Evolutionary conservation across 2,329 filamentous ascomycete species (phyloP).

Genomic region (Ambrosiella cleistominuta): DNA sequence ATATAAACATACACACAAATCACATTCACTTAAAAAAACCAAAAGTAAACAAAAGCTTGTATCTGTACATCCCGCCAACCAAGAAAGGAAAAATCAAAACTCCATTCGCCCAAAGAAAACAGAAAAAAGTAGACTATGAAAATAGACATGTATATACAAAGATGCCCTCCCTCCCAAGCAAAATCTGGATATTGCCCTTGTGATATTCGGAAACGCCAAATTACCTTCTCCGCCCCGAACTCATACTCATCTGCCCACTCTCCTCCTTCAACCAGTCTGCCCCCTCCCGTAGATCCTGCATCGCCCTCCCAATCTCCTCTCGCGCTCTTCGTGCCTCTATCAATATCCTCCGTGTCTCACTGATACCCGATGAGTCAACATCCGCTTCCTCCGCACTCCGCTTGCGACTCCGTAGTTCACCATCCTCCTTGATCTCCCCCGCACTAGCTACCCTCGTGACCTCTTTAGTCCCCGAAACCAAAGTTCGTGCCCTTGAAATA

Average conservation of each 20-base stretch:
- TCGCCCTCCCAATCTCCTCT: slow-evolving; percentile 25
- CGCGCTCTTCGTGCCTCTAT: slow-evolving; percentile 25
- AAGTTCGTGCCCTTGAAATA: slow-evolving; percentile 7
- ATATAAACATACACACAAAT: not conserved
- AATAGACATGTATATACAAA: not conserved
- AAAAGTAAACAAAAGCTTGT: not conserved
- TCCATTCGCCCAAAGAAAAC: not conserved
- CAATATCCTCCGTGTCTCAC: slow-evolving; percentile 23
- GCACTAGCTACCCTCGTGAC: not conserved
- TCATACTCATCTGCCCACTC: slow-evolving; percentile 22
- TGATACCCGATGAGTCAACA: slow-evolving; percentile 10
- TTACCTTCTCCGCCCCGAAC: not conserved
- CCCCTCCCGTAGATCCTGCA: slow-evolving; percentile 29
- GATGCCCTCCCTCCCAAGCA: not conserved
- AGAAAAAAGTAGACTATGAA: not conserved
- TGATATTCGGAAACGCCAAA: not conserved
- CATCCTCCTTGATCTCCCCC: not conserved
- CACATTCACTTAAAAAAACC: not conserved
- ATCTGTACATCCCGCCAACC: not conserved
- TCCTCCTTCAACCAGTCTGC: slow-evolving; percentile 30
- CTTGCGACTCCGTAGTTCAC: slow-evolving; percentile 20
- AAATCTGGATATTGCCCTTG: not conserved
- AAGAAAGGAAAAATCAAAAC: slow-evolving; percentile 3
- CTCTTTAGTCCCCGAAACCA: slow-evolving; percentile 4
- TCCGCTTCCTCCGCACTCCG: slow-evolving; percentile 17